Base-by-base conservation (phyloP, 306 rosid species). In the Quillaja saponaria region DNA sequence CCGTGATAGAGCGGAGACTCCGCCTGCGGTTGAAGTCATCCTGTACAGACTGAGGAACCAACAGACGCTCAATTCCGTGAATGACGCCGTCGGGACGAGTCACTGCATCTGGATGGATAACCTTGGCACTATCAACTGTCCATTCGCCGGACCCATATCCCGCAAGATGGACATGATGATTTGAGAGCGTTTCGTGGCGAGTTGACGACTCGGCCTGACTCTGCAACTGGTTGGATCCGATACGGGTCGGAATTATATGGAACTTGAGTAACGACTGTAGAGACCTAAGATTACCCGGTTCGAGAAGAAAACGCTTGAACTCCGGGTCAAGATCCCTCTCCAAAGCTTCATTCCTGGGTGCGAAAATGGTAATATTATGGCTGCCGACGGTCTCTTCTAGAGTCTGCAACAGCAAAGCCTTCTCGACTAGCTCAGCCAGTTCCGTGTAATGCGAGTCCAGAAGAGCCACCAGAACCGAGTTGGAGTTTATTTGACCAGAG, bases 401-500 rank as follows among this genome's bases (percentile, higher is more conserved):
- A 5, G 81, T 82, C 46, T 79, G 92, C 13, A 88, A 62, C 0
- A 88, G 73, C 68, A 88, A 59, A 14, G 87, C 96, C 38, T 88
- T 88, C 55, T 88, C 96, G 0, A 88, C 83, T 0, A 88, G 48
- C 69, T 88, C 96, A 0, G 92, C 85, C 0, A 88, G 80, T 8
- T 88, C 96, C 0, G 92, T 85, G 66, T 88, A 88, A 77, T 88
- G 91, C 47, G 96, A 88, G 80, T 88, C 96, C 10, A 88, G 60
- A 1, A 88, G 80, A 7, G 96, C 92, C 0, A 88, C 96, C 6
- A 88, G 76, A 49, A 88, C 82, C 8, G 89, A 84, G 80, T 82
- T 90, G 35, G 96, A 87, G 91, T 76, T 82, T 25, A 82, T 85
- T 51, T 76, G 91, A 34, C 50, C 70, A 5, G 86, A 71, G 38